Percentiles rank a stretch among this genome's conserved stretches.
phyloP scores from a whole-genome alignment of 2,329 filamentous ascomycete genomes.

The Exophiala lecanii-corni region DNA sequence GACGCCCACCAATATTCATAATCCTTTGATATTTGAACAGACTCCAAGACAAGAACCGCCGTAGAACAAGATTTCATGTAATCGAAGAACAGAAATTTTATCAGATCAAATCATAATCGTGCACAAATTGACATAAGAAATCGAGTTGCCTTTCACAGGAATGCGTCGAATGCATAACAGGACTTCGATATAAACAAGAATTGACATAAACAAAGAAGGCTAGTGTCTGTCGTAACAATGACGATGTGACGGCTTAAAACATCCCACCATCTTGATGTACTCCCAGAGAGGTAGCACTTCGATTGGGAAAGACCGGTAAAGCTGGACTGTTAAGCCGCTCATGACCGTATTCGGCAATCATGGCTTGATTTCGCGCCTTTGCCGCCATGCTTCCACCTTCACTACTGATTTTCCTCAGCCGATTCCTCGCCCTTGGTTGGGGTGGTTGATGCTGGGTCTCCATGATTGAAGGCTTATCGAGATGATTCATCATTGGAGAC shows the following conservation, averaged over 20 bases:
- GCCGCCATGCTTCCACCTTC: slow-evolving; percentile 47
- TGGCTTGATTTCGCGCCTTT: slow-evolving; percentile 39
- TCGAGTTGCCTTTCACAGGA: not conserved
- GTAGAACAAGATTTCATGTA: not conserved
- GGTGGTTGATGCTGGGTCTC: slow-evolving; percentile 8
- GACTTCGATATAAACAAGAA: not conserved
- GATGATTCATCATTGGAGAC: slow-evolving; percentile 9
- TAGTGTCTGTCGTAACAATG: no score
- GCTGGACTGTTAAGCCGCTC: slow-evolving; percentile 23
- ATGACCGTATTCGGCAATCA: slow-evolving; percentile 27
- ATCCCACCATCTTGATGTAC: slow-evolving; percentile 24
- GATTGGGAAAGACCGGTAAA: slow-evolving; percentile 25
- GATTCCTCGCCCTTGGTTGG: slow-evolving; percentile 32
- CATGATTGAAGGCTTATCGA: slow-evolving; percentile 7
- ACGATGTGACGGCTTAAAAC: no score
- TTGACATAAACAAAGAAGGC: no score
- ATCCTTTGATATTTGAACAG: no score
- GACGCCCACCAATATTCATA: no score
- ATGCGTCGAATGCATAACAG: no score
- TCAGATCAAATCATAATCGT: not conserved
- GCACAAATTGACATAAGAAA: not conserved
- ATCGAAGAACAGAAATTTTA: not conserved
- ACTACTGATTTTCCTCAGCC: slow-evolving; percentile 46
- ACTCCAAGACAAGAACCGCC: not conserved
- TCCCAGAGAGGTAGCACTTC: slow-evolving; percentile 24